Evolutionary conservation across 2,329 filamentous ascomycete species (phyloP).

Genomic region (Penicillium crustosum): DNA sequence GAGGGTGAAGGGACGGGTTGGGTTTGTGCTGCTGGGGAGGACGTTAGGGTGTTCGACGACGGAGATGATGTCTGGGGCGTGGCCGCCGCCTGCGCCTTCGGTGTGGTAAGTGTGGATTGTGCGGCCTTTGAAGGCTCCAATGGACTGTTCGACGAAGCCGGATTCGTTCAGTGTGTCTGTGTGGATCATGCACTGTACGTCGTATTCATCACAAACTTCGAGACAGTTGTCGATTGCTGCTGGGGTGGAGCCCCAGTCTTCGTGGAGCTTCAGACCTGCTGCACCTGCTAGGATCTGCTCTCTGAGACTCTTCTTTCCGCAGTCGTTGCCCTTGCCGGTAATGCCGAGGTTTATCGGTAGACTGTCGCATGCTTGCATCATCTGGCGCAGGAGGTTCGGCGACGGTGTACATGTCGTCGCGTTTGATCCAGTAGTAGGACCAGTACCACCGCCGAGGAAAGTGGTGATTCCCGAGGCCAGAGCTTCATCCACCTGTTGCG

Average conservation of each 20-base stretch:
- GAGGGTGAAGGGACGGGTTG: constrained; percentile 82
- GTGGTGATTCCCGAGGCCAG: constrained; percentile 86
- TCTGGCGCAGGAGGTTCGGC: constrained; percentile 76
- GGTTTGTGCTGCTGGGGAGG: constrained; percentile 86
- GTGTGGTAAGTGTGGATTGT: constrained; percentile 97
- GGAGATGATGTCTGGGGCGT: constrained; percentile 92
- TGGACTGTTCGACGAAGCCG: constrained; percentile 91
- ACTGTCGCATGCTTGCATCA: constrained; percentile 82
- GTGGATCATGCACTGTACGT: constrained; percentile 91
- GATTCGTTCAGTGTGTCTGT: constrained; percentile 96
- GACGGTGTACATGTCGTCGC: constrained; percentile 93
- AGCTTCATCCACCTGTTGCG: constrained; percentile 82
- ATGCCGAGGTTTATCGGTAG: constrained; percentile 87
- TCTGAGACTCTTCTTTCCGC: constrained; percentile 65
- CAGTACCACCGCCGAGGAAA: constrained; percentile 85
- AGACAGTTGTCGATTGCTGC: constrained; percentile 88
- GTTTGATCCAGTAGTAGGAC: constrained; percentile 86
- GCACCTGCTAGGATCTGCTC: constrained; percentile 82
- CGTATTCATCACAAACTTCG: constrained; percentile 80
- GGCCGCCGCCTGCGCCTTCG: constrained; percentile 89
- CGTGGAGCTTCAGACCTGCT: constrained; percentile 89
- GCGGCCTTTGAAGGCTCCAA: constrained; percentile 78
- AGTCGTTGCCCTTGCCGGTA: constrained; percentile 92
- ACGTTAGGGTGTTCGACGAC: constrained; percentile 89
- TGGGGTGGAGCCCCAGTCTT: constrained; percentile 93